A percentile compares a stretch with the other conserved stretches of the same genome.
Conservation (phyloP, 2,329 filamentous ascomycete genomes). For the Bipolaris cookei region DNA sequence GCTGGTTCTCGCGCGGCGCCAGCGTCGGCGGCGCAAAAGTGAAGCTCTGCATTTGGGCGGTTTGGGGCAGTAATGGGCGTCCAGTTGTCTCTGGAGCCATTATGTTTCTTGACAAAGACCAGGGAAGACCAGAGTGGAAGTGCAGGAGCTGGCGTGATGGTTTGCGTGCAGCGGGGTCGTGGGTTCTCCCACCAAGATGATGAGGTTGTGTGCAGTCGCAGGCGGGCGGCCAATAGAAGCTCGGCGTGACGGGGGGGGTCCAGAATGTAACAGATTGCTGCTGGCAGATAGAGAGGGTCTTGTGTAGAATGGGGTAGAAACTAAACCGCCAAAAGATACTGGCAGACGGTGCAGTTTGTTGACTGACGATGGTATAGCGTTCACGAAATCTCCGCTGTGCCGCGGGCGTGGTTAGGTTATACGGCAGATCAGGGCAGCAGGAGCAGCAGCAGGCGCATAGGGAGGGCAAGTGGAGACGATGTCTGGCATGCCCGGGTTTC, state of each 20-base stretch:
- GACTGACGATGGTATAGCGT: conserved; percentile 31
- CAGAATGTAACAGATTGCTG: conserved; percentile 30
- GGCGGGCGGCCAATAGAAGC: conserved; percentile 37
- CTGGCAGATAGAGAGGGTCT: conserved; percentile 16
- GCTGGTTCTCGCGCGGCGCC: conserved; percentile 76
- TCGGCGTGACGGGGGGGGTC: conserved; percentile 21
- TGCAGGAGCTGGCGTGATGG: conserved; percentile 26
- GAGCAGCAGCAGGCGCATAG: conserved; percentile 31
- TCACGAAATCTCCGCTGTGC: conserved; percentile 45
- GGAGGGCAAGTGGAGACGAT: conserved; percentile 44
- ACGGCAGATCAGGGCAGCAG: conserved; percentile 42
- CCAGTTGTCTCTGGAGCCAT: conserved; percentile 70
- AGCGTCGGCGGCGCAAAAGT: conserved; percentile 72
- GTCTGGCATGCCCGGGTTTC: conserved; percentile 41
- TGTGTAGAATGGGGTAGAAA: conserved; percentile 14
- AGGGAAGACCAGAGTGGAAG: conserved; percentile 12
- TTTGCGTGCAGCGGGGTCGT: conserved; percentile 44
- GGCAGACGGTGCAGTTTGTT: conserved; percentile 30
- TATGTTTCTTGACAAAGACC: conserved; percentile 16
- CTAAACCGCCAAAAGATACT: conserved; percentile 22
- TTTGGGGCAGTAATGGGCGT: conserved; percentile 70
- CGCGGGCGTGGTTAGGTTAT: conserved; percentile 44
- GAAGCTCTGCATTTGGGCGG: conserved; percentile 74
- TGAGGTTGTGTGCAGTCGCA: conserved; percentile 32
- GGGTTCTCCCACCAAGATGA: conserved; percentile 35